Evolutionary conservation across 768 basidiomycete species (phyloP), one percentile per base, ranked within the genome.

Genomic region (Termitomyces sp.): DNA sequence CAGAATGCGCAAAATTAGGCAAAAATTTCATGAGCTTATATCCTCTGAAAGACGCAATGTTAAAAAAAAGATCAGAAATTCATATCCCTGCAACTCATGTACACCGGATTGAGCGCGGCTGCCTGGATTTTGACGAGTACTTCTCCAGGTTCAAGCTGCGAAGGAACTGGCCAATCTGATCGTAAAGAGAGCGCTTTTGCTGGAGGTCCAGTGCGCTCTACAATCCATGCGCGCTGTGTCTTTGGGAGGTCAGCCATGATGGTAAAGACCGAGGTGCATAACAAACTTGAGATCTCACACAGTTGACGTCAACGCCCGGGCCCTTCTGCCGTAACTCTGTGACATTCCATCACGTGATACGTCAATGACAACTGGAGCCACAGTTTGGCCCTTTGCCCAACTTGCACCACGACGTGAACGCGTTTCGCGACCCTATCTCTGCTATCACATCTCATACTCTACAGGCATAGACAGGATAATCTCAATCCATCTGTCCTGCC

Each of bases 51-150:
- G 17, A n/a, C 37, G 25, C n/a, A 37, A 48, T 7, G 34, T 62
- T 25, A n/a, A 51, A 5, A 42, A n/a, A 43, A 58, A 34, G 0
- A 36, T 51, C 45, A 17, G 57, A 25, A 32, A 10, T 45, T 25
- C 10, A 46, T n/a, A 36, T 11, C 11, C 9, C 8, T 20, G 17
- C 17, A 40, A 67, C 81, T 62, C 70, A 42, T 42, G 40, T 42
- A 88, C 85, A 86, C 78, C 1, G 89, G 89, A 66, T 93, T 93
- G 46, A 92, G 74, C 0, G 87, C 86, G 0, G 80, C 75, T 37
- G 75, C 77, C 46, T 77, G 76, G 6, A 77, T 68, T 59, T 71
- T 73, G 49, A 75, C 69, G 14, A 79, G 67, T 10, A 77, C 76
- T 53, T 77, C 69, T 34, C 73, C 76, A 25, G 66, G 43, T 14